Percentiles rank a stretch among this genome's conserved stretches.
phyloP scores from a whole-genome alignment of 306 rosid genomes.

The cucumber (Cucumis sativus) region DNA sequence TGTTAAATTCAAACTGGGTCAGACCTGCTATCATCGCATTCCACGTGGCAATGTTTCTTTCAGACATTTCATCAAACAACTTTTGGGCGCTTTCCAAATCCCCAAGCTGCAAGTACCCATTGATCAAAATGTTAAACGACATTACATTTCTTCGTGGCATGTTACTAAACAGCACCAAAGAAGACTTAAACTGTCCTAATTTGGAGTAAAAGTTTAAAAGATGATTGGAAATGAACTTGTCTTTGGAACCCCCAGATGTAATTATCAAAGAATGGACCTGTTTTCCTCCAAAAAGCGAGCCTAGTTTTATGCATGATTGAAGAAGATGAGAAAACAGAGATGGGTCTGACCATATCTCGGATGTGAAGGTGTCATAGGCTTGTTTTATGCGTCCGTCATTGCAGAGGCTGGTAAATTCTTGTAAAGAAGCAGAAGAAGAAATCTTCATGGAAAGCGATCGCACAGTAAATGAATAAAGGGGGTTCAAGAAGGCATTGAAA shows the following conservation, averaged over 20 bases:
- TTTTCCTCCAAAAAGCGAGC: constrained; percentile 37
- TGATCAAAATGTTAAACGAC: constrained; percentile 82
- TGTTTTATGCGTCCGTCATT: constrained; percentile 39
- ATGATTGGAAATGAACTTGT: constrained; percentile 69
- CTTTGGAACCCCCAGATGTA: constrained; percentile 58
- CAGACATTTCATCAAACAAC: constrained; percentile 72
- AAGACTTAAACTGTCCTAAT: constrained; percentile 32
- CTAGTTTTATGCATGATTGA: constrained; percentile 46
- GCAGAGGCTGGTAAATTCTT: constrained; percentile 37
- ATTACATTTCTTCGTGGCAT: constrained; percentile 53
- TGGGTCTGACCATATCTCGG: constrained; percentile 51
- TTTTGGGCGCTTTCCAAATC: constrained; percentile 40
- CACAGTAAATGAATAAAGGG: constrained; percentile 2
- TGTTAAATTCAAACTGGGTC: constrained; percentile 51
- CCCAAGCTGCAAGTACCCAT: constrained; percentile 36
- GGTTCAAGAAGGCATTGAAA: constrained; percentile 16
- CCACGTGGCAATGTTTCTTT: constrained; percentile 72
- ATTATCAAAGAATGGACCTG: constrained; percentile 65
- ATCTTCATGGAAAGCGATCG: constrained; percentile 22
- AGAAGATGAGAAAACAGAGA: constrained; percentile 58
- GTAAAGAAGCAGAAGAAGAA: constrained; percentile 5
- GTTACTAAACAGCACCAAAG: constrained; percentile 35
- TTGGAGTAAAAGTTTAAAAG: constrained; percentile 73
- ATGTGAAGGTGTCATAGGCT: constrained; percentile 37
- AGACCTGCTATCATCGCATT: constrained; percentile 72